phyloP scores from a whole-genome alignment of 1,284 basidiomycete genomes.

The Marasmius sp. region DNA sequence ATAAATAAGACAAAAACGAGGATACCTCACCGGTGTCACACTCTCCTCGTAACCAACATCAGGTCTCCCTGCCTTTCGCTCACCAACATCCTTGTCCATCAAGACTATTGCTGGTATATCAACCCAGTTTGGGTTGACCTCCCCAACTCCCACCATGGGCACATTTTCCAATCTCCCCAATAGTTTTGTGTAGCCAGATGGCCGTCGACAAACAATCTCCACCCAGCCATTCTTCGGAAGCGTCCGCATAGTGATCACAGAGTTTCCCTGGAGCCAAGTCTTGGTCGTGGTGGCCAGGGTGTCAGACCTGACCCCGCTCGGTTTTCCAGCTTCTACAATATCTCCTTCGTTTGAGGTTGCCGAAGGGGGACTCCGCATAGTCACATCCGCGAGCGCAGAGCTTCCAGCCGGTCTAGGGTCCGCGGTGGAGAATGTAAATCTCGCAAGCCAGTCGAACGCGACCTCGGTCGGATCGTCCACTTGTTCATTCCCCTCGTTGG shows the following conservation, averaged over 20 bases:
- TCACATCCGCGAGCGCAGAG: slow-evolving; percentile 76
- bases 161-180: slow-evolving; percentile 92
- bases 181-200: slow-evolving; percentile 88
- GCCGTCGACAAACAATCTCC: slow-evolving; percentile 82
- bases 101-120: slow-evolving; percentile 73
- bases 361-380: slow-evolving; percentile 49
- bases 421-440: slow-evolving; percentile 93
- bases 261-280: slow-evolving; percentile 88
- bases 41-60: slow-evolving; percentile 17
- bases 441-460: slow-evolving; percentile 96
- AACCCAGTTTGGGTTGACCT: slow-evolving; percentile 75
- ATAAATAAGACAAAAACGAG: not conserved
- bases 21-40: not conserved
- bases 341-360: not conserved
- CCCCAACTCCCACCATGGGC: slow-evolving; percentile 79
- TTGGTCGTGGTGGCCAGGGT: slow-evolving; percentile 57
- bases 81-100: slow-evolving; percentile 56
- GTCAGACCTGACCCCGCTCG: slow-evolving; percentile 15
- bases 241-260: slow-evolving; percentile 82
- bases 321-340: not conserved
- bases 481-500: slow-evolving; percentile 75
- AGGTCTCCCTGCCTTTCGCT: slow-evolving; percentile 30
- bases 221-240: slow-evolving; percentile 85
- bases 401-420: slow-evolving; percentile 82
- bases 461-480: slow-evolving; percentile 94